phyloP scores from a whole-genome alignment of 139 green algal genomes.

The Chlamydomonas sp. region DNA sequence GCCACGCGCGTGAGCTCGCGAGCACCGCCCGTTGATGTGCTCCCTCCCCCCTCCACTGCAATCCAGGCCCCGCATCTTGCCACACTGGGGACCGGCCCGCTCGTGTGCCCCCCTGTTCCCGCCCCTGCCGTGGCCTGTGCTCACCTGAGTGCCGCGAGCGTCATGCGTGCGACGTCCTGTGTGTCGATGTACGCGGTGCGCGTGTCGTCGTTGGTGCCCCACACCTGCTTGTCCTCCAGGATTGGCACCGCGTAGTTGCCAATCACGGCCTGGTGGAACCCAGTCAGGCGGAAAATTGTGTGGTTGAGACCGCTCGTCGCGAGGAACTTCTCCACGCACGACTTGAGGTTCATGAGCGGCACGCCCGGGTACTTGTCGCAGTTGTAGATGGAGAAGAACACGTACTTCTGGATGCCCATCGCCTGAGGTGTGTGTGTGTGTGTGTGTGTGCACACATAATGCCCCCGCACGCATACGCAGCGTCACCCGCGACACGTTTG shows the following conservation, averaged over 20 bases:
- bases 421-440: slow-evolving; percentile 73
- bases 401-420: slow-evolving; percentile 94
- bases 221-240: slow-evolving; percentile 92
- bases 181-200: slow-evolving; percentile 90
- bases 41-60: too few species aligned
- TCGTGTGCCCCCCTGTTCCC: neutral
- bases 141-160: slow-evolving; percentile 71
- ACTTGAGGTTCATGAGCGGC: slow-evolving; percentile 90
- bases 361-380: slow-evolving; percentile 91
- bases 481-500: neutral
- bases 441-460: slow-evolving; percentile 4
- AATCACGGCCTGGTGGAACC: slow-evolving; percentile 98
- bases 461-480: too few species aligned
- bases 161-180: slow-evolving; percentile 78
- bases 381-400: slow-evolving; percentile 97
- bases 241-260: slow-evolving; percentile 98
- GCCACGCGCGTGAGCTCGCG: too few species aligned
- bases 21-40: too few species aligned
- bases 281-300: slow-evolving; percentile 90
- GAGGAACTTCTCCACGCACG: slow-evolving; percentile 90
- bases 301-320: slow-evolving; percentile 71
- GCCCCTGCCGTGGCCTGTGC: too few species aligned
- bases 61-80: too few species aligned
- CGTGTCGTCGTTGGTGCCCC: slow-evolving; percentile 90
- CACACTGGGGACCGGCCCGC: too few species aligned